Evolutionary conservation across 2,329 filamentous ascomycete genomes (phyloP).

Genomic region (Alternaria incomplexa): DNA sequence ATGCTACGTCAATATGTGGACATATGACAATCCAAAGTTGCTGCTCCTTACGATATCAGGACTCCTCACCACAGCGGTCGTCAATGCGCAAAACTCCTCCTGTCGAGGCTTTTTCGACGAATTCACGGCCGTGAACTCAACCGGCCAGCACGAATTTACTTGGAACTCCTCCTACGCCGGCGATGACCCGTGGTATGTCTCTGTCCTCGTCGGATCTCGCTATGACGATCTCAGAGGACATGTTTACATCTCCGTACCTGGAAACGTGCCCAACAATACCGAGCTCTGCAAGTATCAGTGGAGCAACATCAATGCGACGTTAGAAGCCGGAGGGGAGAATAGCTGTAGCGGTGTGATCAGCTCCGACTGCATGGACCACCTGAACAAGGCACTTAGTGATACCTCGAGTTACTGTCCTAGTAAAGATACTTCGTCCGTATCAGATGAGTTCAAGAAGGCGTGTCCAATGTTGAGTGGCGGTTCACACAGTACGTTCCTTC

Average conservation of each 20-base stretch:
- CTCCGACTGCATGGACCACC: not conserved
- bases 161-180: constrained; percentile 5
- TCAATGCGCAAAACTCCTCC: not conserved
- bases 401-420: not conserved
- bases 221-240: not conserved
- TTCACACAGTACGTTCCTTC: constrained; percentile 3
- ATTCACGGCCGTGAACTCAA: not conserved
- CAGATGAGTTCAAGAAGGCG: not conserved
- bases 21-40: not conserved
- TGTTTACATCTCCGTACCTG: constrained; percentile 1
- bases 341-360: constrained; percentile 2
- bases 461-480: not conserved
- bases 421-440: not conserved
- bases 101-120: not conserved
- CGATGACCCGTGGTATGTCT: constrained; percentile 2
- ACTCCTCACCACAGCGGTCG: not conserved
- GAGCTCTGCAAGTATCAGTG: not conserved
- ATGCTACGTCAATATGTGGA: not conserved
- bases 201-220: constrained; percentile 1
- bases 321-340: constrained; percentile 1
- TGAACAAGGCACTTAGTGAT: not conserved
- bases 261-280: constrained; percentile 1
- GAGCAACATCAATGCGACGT: not conserved
- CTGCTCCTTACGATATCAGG: constrained; percentile 5
- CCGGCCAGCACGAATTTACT: constrained; percentile 5